Base-by-base conservation (phyloP, 371 early-diverging fungal species). In the Haplosporangium sp. region DNA sequence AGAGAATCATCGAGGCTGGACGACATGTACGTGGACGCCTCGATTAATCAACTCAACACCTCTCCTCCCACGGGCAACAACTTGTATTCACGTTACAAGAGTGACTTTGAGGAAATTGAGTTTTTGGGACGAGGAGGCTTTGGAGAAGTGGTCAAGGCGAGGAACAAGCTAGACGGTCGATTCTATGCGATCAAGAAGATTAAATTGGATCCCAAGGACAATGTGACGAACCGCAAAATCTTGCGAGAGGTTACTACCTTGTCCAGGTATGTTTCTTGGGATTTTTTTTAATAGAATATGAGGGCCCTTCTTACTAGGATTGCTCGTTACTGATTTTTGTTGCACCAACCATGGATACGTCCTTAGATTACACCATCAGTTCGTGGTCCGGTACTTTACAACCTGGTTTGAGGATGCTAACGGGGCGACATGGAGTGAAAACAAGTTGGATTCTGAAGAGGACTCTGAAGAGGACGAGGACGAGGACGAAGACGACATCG, bases 121-220 rank as follows among this genome's bases (percentile, higher is more conserved):
- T 95, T 95, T 68, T 83, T 98, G 11, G 98, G 98, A 0, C 91
- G 90, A 75, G 98, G 90, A 10, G 96, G 96, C 0, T 98, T 96
- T 84, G 98, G 98, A 11, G 93, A 93, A 66, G 98, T 98, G 3
- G 93, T 96, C 59, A 98, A 98, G 74, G 95, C 95, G 0, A 85
- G 95, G 37, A 97, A 98, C 57, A 73, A 85, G 55, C 77, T 93
- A 9, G 96, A 98, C 64, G 93, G 95, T 0, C 85, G 94, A 18
- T 85, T 92, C 40, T 98, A 98, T 75, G 98, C 98, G 8, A 91
- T 98, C 73, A 98, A 96, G 68, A 95, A 93, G 71, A 91, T 95
- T 74, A 84, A 86, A 10, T 70, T 91, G 80, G 92, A 90, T 80
- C 90, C 94, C 23, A 84, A 88, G 40, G 92, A 94, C 54, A 89